Evolutionary conservation across 495 filamentous ascomycete genomes (phyloP).

Genomic region (Podospora anserina): DNA sequence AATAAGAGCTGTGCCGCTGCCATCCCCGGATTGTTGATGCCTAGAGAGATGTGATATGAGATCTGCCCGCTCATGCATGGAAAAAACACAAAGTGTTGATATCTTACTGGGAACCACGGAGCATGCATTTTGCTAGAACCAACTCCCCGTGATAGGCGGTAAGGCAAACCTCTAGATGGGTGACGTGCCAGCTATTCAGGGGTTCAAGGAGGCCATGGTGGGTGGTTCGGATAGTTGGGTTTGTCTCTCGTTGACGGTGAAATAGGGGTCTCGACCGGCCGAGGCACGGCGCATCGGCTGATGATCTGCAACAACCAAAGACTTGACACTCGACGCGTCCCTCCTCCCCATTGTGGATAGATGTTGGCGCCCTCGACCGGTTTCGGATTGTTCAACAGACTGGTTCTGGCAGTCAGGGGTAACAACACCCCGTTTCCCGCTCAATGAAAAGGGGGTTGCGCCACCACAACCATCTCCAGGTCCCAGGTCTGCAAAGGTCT

Average conservation of each 20-base stretch:
- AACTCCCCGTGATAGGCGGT: background rate
- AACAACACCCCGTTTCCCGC: background rate
- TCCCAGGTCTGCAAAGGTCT: background rate
- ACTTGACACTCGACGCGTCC: background rate
- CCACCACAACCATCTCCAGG: constrained; percentile 1
- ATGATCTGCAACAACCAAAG: background rate
- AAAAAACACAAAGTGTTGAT: background rate
- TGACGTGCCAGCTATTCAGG: background rate
- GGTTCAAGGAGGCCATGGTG: background rate
- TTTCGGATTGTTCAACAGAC: background rate
- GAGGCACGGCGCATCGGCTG: background rate
- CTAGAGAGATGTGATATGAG: background rate
- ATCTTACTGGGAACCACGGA: background rate
- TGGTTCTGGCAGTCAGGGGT: background rate
- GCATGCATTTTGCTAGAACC: background rate
- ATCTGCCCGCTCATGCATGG: background rate
- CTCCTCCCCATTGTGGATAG: background rate
- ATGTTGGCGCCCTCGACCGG: background rate
- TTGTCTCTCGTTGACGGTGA: background rate
- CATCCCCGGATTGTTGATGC: background rate
- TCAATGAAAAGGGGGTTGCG: background rate
- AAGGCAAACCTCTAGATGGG: background rate
- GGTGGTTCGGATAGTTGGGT: background rate
- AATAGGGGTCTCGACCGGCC: background rate
- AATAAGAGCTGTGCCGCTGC: background rate